These are phyloP conservation scores for Bolboschoenoplectus hybrid DNA, from an alignment of 202 grass and related monocot genomes.

Conservation along the genomic window DNA sequence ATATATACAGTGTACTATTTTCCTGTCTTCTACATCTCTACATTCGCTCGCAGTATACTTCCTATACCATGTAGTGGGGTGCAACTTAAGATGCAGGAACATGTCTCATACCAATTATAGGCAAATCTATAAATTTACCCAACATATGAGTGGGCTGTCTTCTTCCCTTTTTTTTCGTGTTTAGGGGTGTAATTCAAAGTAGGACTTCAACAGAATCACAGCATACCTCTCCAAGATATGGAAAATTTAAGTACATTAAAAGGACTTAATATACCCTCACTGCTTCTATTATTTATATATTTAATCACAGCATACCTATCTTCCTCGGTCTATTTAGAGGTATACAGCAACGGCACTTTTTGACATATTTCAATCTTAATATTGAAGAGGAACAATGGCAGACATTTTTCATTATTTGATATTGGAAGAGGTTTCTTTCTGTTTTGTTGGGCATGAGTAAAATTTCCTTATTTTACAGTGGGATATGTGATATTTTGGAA, in stretches of 20 bases:
- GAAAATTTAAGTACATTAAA: not conserved
- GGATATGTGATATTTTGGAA: not conserved
- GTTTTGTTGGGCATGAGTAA: not conserved
- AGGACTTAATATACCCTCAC: not conserved
- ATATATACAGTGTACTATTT: not conserved
- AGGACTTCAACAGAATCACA: not conserved
- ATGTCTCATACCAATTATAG: not conserved
- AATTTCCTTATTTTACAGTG: not conserved
- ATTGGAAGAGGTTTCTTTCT: not conserved
- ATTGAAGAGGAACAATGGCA: not conserved
- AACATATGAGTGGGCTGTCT: not conserved
- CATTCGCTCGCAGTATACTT: not conserved
- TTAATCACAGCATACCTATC: not conserved
- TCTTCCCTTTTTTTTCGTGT: not conserved
- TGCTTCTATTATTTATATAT: constrained; percentile 1
- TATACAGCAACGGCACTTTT: not conserved
- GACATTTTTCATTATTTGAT: not conserved
- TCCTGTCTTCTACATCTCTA: not conserved
- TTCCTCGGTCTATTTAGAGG: not conserved
- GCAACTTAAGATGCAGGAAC: not conserved
- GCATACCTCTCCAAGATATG: not conserved
- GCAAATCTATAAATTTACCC: not conserved
- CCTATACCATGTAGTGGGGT: not conserved
- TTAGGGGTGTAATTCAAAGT: not conserved
- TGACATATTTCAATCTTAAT: not conserved